These are phyloP conservation scores for Coemansia sp. DNA, from an alignment of 192 early-diverging fungal species.

Conservation along the genomic window DNA sequence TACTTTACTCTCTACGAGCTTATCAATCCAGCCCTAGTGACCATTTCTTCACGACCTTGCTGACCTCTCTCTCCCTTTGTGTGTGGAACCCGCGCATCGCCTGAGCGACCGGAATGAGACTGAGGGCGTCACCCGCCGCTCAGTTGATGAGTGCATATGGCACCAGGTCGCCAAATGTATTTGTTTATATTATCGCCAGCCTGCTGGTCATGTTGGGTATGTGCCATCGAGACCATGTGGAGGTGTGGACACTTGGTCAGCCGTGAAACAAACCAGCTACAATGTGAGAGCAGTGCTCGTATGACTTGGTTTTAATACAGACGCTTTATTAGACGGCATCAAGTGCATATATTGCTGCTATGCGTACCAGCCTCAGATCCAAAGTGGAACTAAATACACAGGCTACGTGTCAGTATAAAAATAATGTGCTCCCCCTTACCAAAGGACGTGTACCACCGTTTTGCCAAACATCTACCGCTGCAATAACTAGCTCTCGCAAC, in stretches of 20 bases:
- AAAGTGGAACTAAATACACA: not conserved
- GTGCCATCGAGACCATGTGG: not conserved
- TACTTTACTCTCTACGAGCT: not conserved
- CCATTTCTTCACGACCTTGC: not conserved
- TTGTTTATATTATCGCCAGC: not conserved
- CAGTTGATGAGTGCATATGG: not conserved
- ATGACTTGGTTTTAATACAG: not conserved
- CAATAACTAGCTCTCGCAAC: not conserved
- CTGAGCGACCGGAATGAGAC: not conserved
- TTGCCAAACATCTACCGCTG: not conserved
- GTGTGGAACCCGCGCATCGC: no score
- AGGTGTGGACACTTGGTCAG: not conserved
- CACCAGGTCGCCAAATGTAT: no score
- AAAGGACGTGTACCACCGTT: not conserved
- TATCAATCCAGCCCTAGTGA: not conserved
- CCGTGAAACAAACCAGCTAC: not conserved
- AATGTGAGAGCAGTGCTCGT: conserved; percentile 4
- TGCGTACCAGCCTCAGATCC: not conserved
- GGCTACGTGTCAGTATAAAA: no score
- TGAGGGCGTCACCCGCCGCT: not conserved
- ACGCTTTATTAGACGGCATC: not conserved
- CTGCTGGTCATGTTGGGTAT: not conserved
- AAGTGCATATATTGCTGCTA: not conserved
- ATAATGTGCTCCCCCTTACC: no score
- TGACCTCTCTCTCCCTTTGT: no score